Evolutionary conservation across 2,329 filamentous ascomycete genomes (phyloP).

Genomic region (Fusarium verrucosum): DNA sequence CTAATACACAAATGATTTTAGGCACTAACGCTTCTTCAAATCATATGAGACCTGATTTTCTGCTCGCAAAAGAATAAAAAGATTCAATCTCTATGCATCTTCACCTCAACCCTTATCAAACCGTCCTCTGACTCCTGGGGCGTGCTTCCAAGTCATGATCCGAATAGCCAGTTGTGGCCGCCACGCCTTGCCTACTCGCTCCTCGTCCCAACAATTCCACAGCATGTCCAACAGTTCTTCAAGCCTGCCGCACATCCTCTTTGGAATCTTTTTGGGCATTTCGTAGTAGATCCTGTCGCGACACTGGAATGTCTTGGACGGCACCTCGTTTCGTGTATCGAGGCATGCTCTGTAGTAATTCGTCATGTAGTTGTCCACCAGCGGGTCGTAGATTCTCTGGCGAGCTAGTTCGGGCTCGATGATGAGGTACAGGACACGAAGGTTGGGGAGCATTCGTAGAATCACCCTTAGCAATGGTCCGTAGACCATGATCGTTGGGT

Average conservation of each 20-base stretch:
- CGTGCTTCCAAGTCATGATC: slow-evolving; percentile 4
- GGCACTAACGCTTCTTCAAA: too few relatives aligned
- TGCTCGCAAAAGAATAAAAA: background rate
- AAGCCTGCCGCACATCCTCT: background rate
- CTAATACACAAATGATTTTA: too few relatives aligned
- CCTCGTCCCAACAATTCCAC: background rate
- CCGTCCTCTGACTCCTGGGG: background rate
- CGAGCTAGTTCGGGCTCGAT: background rate
- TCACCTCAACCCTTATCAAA: background rate
- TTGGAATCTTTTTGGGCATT: background rate
- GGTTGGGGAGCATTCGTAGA: background rate
- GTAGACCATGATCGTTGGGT: fast-evolving
- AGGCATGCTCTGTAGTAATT: background rate
- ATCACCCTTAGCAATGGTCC: fast-evolving
- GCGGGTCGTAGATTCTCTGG: background rate
- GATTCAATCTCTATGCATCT: too few relatives aligned
- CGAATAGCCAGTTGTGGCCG: background rate
- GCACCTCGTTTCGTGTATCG: background rate
- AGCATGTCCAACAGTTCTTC: background rate
- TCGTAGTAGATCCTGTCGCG: background rate
- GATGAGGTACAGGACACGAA: background rate
- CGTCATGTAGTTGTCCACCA: background rate
- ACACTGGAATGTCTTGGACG: background rate
- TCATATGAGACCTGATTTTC: too few relatives aligned
- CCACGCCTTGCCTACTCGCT: too few relatives aligned